Percentiles rank a stretch among this genome's conserved stretches.
These are phyloP conservation scores for Mollisiaceae sp. DNA, from an alignment of 2,329 filamentous ascomycete species.

Conservation along the genomic window DNA sequence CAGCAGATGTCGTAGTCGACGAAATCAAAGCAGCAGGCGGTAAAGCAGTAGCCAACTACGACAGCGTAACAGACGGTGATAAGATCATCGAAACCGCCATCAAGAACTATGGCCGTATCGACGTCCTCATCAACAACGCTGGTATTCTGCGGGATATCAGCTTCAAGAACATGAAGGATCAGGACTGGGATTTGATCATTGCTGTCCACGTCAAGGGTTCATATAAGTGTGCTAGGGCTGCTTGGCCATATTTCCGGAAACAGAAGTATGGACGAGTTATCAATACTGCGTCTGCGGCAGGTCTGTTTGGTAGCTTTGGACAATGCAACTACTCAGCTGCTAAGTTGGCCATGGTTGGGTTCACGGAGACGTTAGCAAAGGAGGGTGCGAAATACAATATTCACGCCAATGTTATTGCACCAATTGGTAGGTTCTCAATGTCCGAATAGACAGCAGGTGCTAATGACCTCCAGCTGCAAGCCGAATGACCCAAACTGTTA, in stretches of 20 bases:
- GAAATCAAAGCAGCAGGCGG: slow-evolving; percentile 88
- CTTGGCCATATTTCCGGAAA: slow-evolving; percentile 97
- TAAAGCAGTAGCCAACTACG: slow-evolving; percentile 97
- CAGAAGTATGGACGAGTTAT: slow-evolving; percentile 98
- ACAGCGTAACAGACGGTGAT: slow-evolving; percentile 91
- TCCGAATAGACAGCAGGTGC: slow-evolving; percentile 3
- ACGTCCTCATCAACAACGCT: slow-evolving; percentile 97
- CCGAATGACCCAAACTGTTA: slow-evolving; percentile 93
- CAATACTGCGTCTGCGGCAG: slow-evolving; percentile 95
- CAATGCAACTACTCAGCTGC: slow-evolving; percentile 97
- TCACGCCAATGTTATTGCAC: slow-evolving; percentile 90
- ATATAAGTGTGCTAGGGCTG: slow-evolving; percentile 93
- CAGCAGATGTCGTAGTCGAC: slow-evolving; percentile 81
- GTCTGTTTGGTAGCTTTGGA: slow-evolving; percentile 93
- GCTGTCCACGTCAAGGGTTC: slow-evolving; percentile 90
- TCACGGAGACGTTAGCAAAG: slow-evolving; percentile 97
- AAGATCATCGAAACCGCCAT: slow-evolving; percentile 92
- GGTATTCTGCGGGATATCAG: slow-evolving; percentile 90
- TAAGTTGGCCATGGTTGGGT: slow-evolving; percentile 93
- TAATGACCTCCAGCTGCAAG: slow-evolving; percentile 68
- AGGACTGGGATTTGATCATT: slow-evolving; percentile 95
- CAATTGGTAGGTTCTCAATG: slow-evolving; percentile 58
- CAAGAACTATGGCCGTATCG: slow-evolving; percentile 81
- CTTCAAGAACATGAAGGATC: slow-evolving; percentile 98
- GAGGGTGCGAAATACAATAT: slow-evolving; percentile 99